Evolutionary conservation across 148 eudicot genomes (phyloP).

Genomic region (Diospyros kaki): DNA sequence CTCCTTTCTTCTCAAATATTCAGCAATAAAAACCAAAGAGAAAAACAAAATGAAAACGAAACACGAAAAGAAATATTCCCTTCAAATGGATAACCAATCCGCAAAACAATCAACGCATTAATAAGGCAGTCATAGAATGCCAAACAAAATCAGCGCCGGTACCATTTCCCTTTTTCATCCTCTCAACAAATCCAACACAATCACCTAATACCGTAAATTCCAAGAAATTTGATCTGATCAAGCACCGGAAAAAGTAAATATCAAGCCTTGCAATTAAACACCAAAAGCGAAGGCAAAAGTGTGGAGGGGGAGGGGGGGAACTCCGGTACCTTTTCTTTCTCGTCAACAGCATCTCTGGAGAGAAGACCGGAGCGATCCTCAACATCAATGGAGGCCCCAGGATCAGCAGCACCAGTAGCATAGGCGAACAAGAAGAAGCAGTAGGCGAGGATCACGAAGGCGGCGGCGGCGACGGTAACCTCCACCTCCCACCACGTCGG

Average conservation of each 20-base stretch:
- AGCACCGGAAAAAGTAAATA: not conserved
- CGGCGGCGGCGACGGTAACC: constrained; percentile 38
- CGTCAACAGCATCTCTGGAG: constrained; percentile 20
- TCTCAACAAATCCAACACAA: not conserved
- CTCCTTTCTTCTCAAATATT: not conserved
- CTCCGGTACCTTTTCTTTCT: constrained; percentile 33
- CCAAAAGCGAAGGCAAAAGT: not conserved
- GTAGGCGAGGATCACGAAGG: constrained; percentile 39
- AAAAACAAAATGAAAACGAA: too few species aligned
- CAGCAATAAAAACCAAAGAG: not conserved
- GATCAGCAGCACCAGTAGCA: constrained; percentile 2
- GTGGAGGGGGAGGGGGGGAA: too few species aligned
- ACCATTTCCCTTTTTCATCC: not conserved
- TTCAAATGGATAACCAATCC: not conserved
- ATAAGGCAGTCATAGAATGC: not conserved
- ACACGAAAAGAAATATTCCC: too few species aligned
- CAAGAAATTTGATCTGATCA: not conserved
- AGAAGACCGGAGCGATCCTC: constrained; percentile 15
- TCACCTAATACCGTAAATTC: not conserved
- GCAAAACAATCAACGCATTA: not conserved
- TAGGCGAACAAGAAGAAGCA: constrained; percentile 45
- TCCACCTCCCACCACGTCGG: constrained; percentile 64
- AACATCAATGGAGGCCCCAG: constrained; percentile 6
- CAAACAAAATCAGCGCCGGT: not conserved
- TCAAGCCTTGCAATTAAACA: not conserved